A percentile compares a stretch with the other conserved stretches of the same genome.
Evolutionary conservation across 1,284 basidiomycete genomes (phyloP).

Genomic region (Leccinum subrobustum): DNA sequence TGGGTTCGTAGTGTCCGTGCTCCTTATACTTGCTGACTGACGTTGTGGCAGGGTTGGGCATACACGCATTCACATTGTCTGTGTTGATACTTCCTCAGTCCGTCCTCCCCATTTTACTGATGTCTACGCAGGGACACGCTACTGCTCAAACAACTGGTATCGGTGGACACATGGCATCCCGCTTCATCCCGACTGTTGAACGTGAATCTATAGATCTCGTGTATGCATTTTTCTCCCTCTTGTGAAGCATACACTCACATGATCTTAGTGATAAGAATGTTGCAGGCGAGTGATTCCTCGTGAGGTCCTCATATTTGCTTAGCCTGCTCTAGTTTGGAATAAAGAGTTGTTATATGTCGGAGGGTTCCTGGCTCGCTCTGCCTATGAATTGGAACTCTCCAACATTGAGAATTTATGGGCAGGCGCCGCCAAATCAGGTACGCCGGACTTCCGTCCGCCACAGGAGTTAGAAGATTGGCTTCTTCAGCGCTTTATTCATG

Average conservation of each 20-base stretch:
- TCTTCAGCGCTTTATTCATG: constrained; percentile 72
- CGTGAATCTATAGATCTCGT: constrained; percentile 88
- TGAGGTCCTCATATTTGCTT: background rate
- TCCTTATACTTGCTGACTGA: constrained; percentile 11
- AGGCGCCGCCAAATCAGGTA: constrained; percentile 38
- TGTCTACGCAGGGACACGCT: constrained; percentile 58
- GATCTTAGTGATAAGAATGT: constrained; percentile 69
- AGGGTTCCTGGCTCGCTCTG: constrained; percentile 77
- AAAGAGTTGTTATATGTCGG: constrained; percentile 84
- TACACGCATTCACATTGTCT: constrained; percentile 77
- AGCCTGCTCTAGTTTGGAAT: constrained; percentile 69
- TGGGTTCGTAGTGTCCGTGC: constrained; percentile 47
- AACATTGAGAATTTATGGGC: constrained; percentile 58
- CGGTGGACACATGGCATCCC: constrained; percentile 34
- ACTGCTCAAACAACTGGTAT: constrained; percentile 93
- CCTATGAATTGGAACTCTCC: constrained; percentile 85
- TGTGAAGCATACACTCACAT: constrained; percentile 5
- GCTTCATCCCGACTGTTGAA: constrained; percentile 97
- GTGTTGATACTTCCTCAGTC: constrained; percentile 17
- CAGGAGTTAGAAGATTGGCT: constrained; percentile 51
- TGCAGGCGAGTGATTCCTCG: constrained; percentile 47
- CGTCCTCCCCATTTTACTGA: background rate
- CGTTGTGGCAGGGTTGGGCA: constrained; percentile 49
- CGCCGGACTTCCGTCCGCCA: constrained; percentile 30
- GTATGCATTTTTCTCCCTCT: background rate